Percentiles rank a stretch among this genome's conserved stretches.
These are phyloP conservation scores for Podaxis rugospora DNA, from an alignment of 768 basidiomycete species.

Conservation along the genomic window DNA sequence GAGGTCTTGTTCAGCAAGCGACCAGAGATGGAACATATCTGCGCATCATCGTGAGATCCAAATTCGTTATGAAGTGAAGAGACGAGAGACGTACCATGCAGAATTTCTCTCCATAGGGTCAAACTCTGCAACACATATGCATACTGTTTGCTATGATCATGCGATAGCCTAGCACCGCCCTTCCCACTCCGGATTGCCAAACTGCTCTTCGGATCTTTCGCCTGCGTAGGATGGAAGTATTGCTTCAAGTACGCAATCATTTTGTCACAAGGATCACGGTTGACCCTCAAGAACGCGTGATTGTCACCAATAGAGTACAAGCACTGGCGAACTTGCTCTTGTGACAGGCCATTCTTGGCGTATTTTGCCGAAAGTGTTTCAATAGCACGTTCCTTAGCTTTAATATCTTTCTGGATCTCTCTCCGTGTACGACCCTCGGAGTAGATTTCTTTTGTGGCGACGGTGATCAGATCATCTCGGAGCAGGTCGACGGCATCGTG, in stretches of 20 bases:
- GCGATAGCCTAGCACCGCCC: constrained; percentile 75
- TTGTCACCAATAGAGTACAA: constrained; percentile 89
- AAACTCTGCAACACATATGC: constrained; percentile 84
- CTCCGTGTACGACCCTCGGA: constrained; percentile 67
- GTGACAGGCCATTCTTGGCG: constrained; percentile 49
- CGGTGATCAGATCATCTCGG: constrained; percentile 68
- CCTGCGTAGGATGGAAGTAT: constrained; percentile 71
- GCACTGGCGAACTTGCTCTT: constrained; percentile 71
- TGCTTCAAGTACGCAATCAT: constrained; percentile 77
- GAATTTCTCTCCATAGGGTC: constrained; percentile 82
- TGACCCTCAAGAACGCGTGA: constrained; percentile 80
- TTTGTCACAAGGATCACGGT: constrained; percentile 84
- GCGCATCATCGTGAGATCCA: not conserved
- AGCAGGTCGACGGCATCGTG: constrained; percentile 63
- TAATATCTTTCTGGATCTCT: constrained; percentile 83
- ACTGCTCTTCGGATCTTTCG: constrained; percentile 58
- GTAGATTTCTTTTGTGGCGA: constrained; percentile 81
- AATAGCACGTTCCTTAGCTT: constrained; percentile 79
- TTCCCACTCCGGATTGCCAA: constrained; percentile 80
- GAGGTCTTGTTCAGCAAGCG: constrained; percentile 74
- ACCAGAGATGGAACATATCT: constrained; percentile 92
- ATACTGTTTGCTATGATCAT: constrained; percentile 83
- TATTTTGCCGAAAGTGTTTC: constrained; percentile 68
- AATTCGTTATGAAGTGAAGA: not conserved
- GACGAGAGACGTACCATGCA: constrained; percentile 54